Percentiles rank a stretch among this genome's conserved stretches.
Evolutionary conservation across 2,329 filamentous ascomycete genomes (phyloP).

Genomic region (Cladosporium velox): DNA sequence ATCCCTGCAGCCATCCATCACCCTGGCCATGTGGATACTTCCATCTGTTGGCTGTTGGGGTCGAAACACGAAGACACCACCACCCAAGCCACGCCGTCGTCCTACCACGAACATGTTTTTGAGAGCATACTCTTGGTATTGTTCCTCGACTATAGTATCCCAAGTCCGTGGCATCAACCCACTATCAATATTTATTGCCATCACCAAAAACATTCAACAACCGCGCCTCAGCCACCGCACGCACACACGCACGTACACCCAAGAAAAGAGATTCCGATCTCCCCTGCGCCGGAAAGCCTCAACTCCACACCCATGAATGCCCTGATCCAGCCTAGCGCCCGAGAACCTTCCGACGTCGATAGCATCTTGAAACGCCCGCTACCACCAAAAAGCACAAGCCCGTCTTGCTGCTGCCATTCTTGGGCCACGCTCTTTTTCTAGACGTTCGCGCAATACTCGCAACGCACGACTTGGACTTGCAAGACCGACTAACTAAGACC

Average conservation of each 20-base stretch:
- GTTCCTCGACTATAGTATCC: not conserved
- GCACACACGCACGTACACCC: not conserved
- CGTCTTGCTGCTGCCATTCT: not conserved
- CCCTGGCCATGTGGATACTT: not conserved
- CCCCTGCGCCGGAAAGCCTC: constrained; percentile 4
- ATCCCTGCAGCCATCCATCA: constrained; percentile 18
- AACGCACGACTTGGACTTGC: not conserved
- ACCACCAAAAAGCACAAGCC: not conserved
- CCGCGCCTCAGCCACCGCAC: constrained; percentile 5
- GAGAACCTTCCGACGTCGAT: constrained; percentile 8
- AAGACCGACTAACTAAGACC: no score
- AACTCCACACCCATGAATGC: not conserved
- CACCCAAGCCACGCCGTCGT: not conserved
- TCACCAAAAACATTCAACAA: not conserved
- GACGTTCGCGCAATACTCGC: not conserved
- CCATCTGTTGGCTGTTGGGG: not conserved
- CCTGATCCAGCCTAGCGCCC: not conserved
- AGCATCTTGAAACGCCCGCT: not conserved
- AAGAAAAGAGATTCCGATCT: constrained; percentile 14
- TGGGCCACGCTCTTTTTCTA: not conserved
- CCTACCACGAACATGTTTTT: not conserved
- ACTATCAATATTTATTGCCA: not conserved
- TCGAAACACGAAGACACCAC: constrained; percentile 6
- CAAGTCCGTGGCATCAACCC: not conserved
- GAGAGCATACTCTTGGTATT: not conserved